A percentile compares a stretch with the other conserved stretches of the same genome.
Evolutionary conservation across 805 yeast species (phyloP).

Genomic region (Cyberlindnera lachancei): DNA sequence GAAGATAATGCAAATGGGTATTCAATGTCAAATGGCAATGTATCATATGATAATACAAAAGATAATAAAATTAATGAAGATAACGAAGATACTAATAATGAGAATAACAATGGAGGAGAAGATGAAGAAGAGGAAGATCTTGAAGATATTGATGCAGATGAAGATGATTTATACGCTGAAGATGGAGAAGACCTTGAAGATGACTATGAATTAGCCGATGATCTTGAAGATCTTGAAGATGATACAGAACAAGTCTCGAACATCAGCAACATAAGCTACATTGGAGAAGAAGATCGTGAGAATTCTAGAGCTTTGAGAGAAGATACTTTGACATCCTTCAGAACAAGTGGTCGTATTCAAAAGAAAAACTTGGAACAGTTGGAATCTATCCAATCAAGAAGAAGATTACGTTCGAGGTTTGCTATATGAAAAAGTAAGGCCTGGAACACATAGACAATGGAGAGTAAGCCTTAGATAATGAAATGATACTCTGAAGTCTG

Average conservation of each 20-base stretch:
- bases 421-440: not conserved
- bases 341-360: conserved; percentile 17
- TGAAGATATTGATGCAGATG: conserved; percentile 11
- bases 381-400: conserved; percentile 17
- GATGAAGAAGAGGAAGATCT: conserved; percentile 14
- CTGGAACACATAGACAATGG: no score
- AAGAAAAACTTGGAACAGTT: conserved; percentile 13
- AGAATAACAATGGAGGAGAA: conserved; percentile 7
- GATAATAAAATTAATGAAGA: not conserved
- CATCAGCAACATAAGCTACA: no score
- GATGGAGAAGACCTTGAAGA: no score
- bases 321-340: conserved; percentile 10
- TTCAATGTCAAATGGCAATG: not conserved
- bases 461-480: no score
- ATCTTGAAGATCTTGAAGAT: not conserved
- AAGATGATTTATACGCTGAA: not conserved
- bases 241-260: conserved; percentile 4
- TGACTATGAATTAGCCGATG: no score
- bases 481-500: no score
- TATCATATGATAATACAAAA: not conserved
- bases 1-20: no score
- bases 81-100: not conserved
- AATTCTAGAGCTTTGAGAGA: conserved; percentile 14
- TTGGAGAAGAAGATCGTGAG: conserved; percentile 16
- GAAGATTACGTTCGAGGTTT: conserved; percentile 11